Evolutionary conservation across 345 rosid genomes (phyloP).

Genomic region (Ailanthus altissimus): DNA sequence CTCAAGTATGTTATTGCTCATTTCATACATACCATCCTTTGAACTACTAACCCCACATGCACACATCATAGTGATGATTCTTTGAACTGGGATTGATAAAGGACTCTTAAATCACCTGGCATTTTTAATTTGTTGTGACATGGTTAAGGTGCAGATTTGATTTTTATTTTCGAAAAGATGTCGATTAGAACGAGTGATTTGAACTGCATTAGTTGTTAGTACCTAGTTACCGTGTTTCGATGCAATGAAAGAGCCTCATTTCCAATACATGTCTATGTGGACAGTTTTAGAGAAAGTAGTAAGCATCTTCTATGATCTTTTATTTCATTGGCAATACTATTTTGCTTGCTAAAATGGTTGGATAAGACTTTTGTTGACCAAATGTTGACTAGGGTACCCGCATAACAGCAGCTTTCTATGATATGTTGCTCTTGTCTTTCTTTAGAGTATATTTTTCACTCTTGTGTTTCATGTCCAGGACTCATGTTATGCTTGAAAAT

Average conservation of each 20-base stretch:
- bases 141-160: background rate
- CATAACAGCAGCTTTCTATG: background rate
- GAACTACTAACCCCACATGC: background rate
- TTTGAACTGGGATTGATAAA: background rate
- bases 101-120: background rate
- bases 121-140: background rate
- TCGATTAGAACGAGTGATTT: no score
- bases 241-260: conserved; percentile 1
- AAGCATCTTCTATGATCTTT: background rate
- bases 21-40: background rate
- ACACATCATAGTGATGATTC: background rate
- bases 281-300: background rate
- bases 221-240: background rate
- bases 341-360: background rate
- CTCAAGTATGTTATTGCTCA: background rate
- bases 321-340: background rate
- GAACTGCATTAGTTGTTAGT: background rate
- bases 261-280: background rate
- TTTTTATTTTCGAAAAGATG: no score
- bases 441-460: background rate
- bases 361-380: background rate
- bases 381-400: background rate
- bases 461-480: conserved; percentile 39
- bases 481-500: conserved; percentile 53
- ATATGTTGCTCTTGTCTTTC: background rate